Conservation (phyloP, 2,329 filamentous ascomycete species). For the Alternaria sp. region DNA sequence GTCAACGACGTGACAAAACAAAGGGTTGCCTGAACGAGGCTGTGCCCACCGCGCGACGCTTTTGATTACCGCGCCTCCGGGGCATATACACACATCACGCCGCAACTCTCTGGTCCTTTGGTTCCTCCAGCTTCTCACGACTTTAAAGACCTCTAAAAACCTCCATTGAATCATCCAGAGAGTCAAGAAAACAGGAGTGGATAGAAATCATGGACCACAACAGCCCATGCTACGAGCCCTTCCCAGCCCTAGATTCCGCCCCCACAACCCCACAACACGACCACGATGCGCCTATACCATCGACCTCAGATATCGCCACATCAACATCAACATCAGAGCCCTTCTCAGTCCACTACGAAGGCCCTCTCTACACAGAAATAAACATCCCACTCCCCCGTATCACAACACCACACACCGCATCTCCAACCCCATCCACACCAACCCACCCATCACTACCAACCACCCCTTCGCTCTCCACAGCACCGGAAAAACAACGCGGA, state of each 20-base stretch:
- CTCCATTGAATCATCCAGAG: neutral
- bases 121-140: neutral
- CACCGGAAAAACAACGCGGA: slow-evolving; percentile 3
- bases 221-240: neutral
- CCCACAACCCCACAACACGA: slow-evolving; percentile 6
- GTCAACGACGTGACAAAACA: neutral
- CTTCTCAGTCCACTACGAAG: slow-evolving; percentile 15
- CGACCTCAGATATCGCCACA: neutral
- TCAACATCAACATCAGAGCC: neutral
- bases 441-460: neutral
- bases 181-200: neutral
- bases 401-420: slow-evolving; percentile 8
- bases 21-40: slow-evolving; percentile 13
- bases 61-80: neutral
- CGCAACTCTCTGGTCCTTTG: neutral
- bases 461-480: neutral
- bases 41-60: slow-evolving; percentile 1
- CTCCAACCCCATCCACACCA: slow-evolving; percentile 6
- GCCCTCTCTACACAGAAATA: slow-evolving; percentile 44
- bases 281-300: neutral
- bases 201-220: slow-evolving; percentile 1
- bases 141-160: rapidly evolving
- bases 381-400: slow-evolving; percentile 39
- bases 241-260: neutral
- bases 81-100: neutral